Conservation (phyloP, 306 rosid genomes). For the Lablab purpureus region DNA sequence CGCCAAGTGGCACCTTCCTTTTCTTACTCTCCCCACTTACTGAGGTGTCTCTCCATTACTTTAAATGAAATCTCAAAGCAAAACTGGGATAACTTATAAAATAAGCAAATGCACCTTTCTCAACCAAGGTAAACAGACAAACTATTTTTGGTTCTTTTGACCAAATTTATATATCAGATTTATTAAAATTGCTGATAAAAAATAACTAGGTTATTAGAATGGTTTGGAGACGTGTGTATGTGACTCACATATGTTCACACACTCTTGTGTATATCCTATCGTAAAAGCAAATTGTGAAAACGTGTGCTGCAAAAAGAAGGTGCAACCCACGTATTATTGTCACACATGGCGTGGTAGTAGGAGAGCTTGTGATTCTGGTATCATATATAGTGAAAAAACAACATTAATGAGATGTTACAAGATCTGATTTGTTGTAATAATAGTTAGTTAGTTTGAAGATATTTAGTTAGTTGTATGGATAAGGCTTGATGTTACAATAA, state of each 20-base stretch:
- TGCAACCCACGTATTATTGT: background rate
- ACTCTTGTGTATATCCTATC: background rate
- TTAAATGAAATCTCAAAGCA: slow-evolving; percentile 23
- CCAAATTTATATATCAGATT: background rate
- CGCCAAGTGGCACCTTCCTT: slow-evolving; percentile 41
- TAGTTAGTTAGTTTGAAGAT: too few species aligned
- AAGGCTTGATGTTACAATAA: too few species aligned
- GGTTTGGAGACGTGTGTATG: slow-evolving; percentile 6
- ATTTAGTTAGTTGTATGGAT: too few species aligned
- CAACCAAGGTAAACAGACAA: background rate
- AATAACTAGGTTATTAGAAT: background rate
- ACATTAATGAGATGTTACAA: too few species aligned
- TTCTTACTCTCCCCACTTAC: slow-evolving; percentile 11
- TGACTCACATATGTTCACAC: background rate
- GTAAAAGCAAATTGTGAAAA: background rate
- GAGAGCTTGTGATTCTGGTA: too few species aligned
- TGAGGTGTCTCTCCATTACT: slow-evolving; percentile 43
- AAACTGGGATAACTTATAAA: slow-evolving; percentile 37
- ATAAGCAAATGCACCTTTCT: slow-evolving; percentile 35
- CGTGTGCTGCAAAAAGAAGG: background rate
- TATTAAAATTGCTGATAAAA: background rate
- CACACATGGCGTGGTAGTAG: background rate
- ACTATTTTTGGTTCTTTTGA: background rate
- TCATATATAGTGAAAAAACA: background rate
- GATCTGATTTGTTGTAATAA: too few species aligned